Conservation (phyloP, 768 basidiomycete genomes). For the Candolleomyces eurysporus region DNA sequence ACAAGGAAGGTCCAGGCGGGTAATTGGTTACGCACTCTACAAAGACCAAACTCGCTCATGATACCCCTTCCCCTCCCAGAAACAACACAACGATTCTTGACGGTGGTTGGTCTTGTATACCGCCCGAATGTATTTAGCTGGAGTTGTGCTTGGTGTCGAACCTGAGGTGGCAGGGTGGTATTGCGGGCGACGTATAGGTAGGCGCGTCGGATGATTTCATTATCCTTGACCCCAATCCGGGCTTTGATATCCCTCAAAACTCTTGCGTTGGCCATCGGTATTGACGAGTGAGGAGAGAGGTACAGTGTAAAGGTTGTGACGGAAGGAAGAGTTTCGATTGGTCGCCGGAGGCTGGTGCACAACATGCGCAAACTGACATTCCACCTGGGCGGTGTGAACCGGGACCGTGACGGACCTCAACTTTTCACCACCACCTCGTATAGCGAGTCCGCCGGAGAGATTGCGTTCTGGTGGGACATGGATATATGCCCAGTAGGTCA, state of each 20-base stretch:
- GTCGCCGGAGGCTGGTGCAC: conserved; percentile 14
- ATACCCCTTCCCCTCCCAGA: conserved; percentile 86
- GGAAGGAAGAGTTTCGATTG: conserved; percentile 1
- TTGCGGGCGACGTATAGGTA: conserved; percentile 95
- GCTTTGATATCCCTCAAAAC: conserved; percentile 80
- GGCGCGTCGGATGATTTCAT: conserved; percentile 83
- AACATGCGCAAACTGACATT: conserved; percentile 28
- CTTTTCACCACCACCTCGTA: neutral
- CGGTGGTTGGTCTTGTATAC: conserved; percentile 80
- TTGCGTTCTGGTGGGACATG: conserved; percentile 21
- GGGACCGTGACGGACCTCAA: conserved; percentile 14
- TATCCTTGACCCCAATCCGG: conserved; percentile 63
- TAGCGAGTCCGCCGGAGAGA: neutral
- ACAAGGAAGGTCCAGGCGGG: neutral
- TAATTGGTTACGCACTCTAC: conserved; percentile 53
- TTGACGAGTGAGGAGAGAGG: neutral
- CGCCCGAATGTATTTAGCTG: conserved; percentile 86
- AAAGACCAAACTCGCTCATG: conserved; percentile 85
- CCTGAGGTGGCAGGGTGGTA: conserved; percentile 79
- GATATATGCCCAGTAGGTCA: conserved; percentile 19
- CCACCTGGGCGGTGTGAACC: conserved; percentile 29
- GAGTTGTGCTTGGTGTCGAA: conserved; percentile 92
- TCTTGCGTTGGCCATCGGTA: conserved; percentile 40
- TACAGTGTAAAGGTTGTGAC: neutral
- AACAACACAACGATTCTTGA: conserved; percentile 87